Base-by-base conservation (phyloP, 179 eudicot genomes). In the Camellia oleifera region DNA sequence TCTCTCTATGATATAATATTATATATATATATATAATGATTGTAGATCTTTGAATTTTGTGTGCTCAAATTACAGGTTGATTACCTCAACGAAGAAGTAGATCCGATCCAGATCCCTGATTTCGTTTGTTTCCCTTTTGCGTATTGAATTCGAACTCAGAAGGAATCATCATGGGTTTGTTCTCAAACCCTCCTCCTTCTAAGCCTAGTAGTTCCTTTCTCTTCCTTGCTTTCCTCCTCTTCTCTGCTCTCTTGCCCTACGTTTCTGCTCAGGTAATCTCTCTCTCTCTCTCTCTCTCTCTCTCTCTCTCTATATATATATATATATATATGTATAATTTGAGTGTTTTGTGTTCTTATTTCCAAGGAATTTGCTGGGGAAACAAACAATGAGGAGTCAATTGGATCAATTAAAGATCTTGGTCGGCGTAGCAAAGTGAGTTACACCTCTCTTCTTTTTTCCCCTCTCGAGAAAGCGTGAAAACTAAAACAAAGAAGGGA, bases 371-470 rank as follows among this genome's bases (percentile, higher is more conserved):
- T 66, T 77, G 84, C 85, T 44, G 89, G 54, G 65, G 91, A 87
- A 8, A 76, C 71, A 26, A 82, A 77, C 45, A 78, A 32, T 50
- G 86, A 77, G 50, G 84, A 84, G 60, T 64, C 83, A 4, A 72
- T 18, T 76, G 85, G 87, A 77, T 58, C 86, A 15, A 40, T 87
- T 52, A 86, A 77, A 76, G 86, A 92, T 87, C 90, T 93, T 74
- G 97, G 97, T 53, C 91, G 95, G 58, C 92, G 91, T 58, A 87
- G 97, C 74, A 93, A 93, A 87, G 97, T 92, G 78, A 81, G 85
- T 73, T 70, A 2, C 2, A 4, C 63, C 56, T 23, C 6, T 9
- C 7, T 18, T 73, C 40, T 45, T 14, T 45, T 18, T 17, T 76
- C 12, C 5, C 14, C 58, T 26, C 52, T 48, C 52, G 52, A 20